Evolutionary conservation across 2,329 filamentous ascomycete species (phyloP), one percentile per base, ranked within the genome.

Genomic region (Tolypocladium endophyticum): DNA sequence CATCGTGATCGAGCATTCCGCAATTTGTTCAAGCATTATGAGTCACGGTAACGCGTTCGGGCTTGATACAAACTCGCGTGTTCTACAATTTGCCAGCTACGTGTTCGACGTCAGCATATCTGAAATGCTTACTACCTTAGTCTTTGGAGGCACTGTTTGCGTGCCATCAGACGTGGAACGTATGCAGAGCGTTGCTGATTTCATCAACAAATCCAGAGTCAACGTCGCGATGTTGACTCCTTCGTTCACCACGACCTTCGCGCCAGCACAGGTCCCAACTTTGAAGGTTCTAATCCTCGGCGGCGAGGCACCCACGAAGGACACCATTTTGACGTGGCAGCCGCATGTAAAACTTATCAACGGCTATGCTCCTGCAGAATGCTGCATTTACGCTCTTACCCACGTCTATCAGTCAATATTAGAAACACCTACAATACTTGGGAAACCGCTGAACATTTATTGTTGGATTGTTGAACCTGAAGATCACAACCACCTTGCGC

Each of bases 61-160:
- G 1, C 81, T 82, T 58, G 74, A 72, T 45, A 69, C 66, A 9
- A 69, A 67, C 1, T 81, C 82, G 8, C 76, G 86, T 3, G 77
- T 84, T 6, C 61, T 84, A 53, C 79, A 81, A 59, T 80, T 80
- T 59, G 77, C 78, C 4, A 75, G 74, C 8, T 80, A 78, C 62
- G 77, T 76, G 0, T 83, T 82, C 55, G 80, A 84, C 60, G 74
- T 75, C 1, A 76, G 74, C 47, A 67, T 83, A 14, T 55, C 55
- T 1, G 65, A 68, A 38, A 64, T 69, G 12, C 41, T 67, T 25
- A 64, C 62, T 1, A 58, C 66, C 0, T 63, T 69, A 36, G 43
- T 63, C 16, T 57, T 59, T 8, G 67, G 65, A 0, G 67, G 63
- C 1, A 63, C 62, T 1, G 58, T 68, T 8, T 69, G 67, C 18